A percentile compares a stretch with the other conserved stretches of the same genome.
Evolutionary conservation across 139 green algal genomes (phyloP).

Genomic region (Zygnema cylindricum): DNA sequence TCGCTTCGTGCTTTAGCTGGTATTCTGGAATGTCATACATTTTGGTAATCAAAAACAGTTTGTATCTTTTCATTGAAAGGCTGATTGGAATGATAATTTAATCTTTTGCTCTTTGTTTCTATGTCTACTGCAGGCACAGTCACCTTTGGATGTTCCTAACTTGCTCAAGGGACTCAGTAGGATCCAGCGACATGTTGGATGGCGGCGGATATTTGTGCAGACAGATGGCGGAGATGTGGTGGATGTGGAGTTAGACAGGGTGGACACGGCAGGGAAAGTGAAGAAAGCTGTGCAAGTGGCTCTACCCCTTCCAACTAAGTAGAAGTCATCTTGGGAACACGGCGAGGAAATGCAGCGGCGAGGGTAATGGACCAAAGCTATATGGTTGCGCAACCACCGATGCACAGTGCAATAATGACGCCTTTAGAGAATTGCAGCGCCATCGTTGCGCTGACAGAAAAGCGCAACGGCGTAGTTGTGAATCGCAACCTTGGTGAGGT

Average conservation of each 20-base stretch:
- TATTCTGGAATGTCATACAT: too few species aligned
- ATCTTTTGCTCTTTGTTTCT: background rate
- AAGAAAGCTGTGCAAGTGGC: conserved; percentile 41
- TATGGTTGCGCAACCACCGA: too few species aligned
- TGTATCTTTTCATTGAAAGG: background rate
- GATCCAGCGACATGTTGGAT: conserved; percentile 4
- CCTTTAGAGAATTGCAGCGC: too few species aligned
- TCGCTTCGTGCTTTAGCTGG: background rate
- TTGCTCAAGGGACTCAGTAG: background rate
- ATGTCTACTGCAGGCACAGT: background rate
- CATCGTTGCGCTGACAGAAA: too few species aligned
- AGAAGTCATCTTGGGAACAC: too few species aligned
- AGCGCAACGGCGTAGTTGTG: too few species aligned
- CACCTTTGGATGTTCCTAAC: background rate
- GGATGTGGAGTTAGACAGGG: conserved; percentile 46
- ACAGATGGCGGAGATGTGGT: conserved; percentile 47
- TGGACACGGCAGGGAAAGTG: conserved; percentile 34
- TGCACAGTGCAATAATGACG: too few species aligned
- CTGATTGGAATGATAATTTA: background rate
- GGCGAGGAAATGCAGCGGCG: too few species aligned
- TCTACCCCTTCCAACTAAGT: conserved; percentile 39
- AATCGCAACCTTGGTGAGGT: too few species aligned
- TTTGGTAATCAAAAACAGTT: too few species aligned
- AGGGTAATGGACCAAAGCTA: too few species aligned
- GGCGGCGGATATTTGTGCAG: conserved; percentile 57